Conservation (phyloP, 331 rosid genomes). For the Acacia pycnantha region DNA sequence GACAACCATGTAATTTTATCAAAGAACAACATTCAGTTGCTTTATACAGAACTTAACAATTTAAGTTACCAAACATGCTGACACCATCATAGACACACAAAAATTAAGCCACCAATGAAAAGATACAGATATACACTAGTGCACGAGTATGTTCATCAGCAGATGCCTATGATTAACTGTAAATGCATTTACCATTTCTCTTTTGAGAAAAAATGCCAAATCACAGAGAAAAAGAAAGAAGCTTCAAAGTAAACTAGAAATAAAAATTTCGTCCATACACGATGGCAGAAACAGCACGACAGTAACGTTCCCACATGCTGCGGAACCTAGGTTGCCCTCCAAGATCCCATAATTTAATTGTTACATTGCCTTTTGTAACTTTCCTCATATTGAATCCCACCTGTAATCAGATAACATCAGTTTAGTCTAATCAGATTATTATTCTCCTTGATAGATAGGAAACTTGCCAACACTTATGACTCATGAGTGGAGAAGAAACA, state of each 20-base stretch:
- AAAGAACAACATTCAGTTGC: neutral
- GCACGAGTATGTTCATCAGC: neutral
- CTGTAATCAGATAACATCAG: constrained; percentile 47
- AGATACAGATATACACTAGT: neutral
- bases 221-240: neutral
- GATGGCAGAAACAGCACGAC: constrained; percentile 97
- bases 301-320: constrained; percentile 99
- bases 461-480: constrained; percentile 4
- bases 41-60: neutral
- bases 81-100: neutral
- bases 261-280: constrained; percentile 57
- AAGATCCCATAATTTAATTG: constrained; percentile 97
- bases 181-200: neutral
- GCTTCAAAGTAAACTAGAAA: neutral
- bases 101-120: neutral
- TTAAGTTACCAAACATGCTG: constrained; percentile 8
- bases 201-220: neutral
- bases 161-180: neutral
- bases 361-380: constrained; percentile 96
- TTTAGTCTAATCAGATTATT: constrained; percentile 18
- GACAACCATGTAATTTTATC: neutral
- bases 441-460: neutral
- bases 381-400: constrained; percentile 98
- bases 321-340: constrained; percentile 99
- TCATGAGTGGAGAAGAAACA: constrained; percentile 1